These are phyloP conservation scores for Trametes punicea DNA, from an alignment of 768 basidiomycete genomes.

Conservation along the genomic window DNA sequence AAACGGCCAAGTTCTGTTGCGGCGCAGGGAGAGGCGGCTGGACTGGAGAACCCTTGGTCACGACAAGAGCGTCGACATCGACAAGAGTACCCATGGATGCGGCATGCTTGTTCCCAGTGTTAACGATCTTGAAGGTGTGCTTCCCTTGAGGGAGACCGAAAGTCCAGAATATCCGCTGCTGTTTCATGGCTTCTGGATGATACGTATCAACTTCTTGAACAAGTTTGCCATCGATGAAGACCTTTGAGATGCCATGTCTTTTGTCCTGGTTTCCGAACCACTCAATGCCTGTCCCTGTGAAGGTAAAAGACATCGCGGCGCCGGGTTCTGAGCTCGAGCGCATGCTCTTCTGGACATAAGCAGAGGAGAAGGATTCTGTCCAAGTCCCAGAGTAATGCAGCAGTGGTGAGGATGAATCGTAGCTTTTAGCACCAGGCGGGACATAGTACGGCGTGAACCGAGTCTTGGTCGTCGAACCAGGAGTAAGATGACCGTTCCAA, in stretches of 20 bases:
- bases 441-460: constrained; percentile 70
- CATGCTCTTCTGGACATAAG: constrained; percentile 49
- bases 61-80: constrained; percentile 66
- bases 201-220: constrained; percentile 46
- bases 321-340: constrained; percentile 46
- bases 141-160: constrained; percentile 47
- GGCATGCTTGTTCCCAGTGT: constrained; percentile 43
- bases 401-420: constrained; percentile 67
- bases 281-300: constrained; percentile 74
- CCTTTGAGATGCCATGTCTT: constrained; percentile 50
- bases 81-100: constrained; percentile 35
- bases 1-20: not conserved
- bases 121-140: constrained; percentile 64
- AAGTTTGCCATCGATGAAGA: constrained; percentile 56
- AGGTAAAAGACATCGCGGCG: constrained; percentile 54
- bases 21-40: not conserved
- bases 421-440: constrained; percentile 66
- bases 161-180: constrained; percentile 65
- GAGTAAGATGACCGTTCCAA: constrained; percentile 66
- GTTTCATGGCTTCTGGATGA: constrained; percentile 35
- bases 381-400: constrained; percentile 61
- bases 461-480: constrained; percentile 43
- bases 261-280: constrained; percentile 66
- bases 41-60: constrained; percentile 42
- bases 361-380: constrained; percentile 49